phyloP scores from a whole-genome alignment of 2,329 filamentous ascomycete species.

The Ophiocordyceps sinensis region DNA sequence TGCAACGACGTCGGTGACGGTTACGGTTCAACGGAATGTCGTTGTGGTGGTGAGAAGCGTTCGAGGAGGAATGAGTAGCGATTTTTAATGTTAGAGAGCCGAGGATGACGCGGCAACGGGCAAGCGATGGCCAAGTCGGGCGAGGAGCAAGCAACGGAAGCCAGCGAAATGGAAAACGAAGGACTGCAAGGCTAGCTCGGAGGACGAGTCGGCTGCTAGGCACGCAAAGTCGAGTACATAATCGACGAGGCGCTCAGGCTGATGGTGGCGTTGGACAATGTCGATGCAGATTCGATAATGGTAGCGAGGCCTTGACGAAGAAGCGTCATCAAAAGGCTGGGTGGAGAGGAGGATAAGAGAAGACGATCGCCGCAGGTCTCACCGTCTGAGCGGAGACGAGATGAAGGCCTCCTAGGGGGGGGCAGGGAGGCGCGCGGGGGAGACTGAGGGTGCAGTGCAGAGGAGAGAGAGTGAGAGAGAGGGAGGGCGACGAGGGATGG shows the following conservation, averaged over 20 bases:
- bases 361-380: constrained; percentile 5
- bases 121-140: not conserved
- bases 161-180: constrained; percentile 10
- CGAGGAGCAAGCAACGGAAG: constrained; percentile 9
- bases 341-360: constrained; percentile 3
- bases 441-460: not conserved
- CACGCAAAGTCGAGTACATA: constrained; percentile 18
- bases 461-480: not conserved
- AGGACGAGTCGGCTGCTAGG: constrained; percentile 6
- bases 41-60: not conserved
- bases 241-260: constrained; percentile 13
- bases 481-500: not conserved
- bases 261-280: constrained; percentile 3
- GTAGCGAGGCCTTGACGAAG: not conserved
- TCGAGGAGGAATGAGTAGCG: not conserved
- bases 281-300: not conserved
- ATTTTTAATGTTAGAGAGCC: not conserved
- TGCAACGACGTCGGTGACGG: constrained; percentile 4
- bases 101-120: not conserved
- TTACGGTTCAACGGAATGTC: not conserved
- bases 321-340: not conserved
- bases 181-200: constrained; percentile 8
- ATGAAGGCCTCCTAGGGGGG: not conserved
- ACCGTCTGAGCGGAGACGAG: constrained; percentile 5
- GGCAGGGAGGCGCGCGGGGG: not conserved